phyloP scores from a whole-genome alignment of 345 rosid species.

The Trapa bicornis region DNA sequence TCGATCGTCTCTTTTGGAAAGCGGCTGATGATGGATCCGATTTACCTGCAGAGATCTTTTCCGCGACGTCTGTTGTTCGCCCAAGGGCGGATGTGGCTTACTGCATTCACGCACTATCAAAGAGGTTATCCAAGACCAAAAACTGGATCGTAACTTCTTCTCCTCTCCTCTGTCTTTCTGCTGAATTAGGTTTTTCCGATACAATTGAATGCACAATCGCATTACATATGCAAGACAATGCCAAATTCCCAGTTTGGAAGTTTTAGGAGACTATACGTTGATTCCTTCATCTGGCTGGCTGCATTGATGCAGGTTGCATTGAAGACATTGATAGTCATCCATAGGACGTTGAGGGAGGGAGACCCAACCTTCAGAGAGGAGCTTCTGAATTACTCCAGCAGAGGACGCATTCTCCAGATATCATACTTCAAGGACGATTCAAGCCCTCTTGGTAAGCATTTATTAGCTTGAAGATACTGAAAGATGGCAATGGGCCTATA shows the following conservation, averaged over 20 bases:
- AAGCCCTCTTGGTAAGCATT: constrained; percentile 57
- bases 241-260: too few relatives aligned
- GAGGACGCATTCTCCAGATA: constrained; percentile 77
- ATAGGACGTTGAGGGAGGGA: constrained; percentile 88
- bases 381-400: constrained; percentile 53
- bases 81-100: constrained; percentile 94
- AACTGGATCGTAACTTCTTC: constrained; percentile 61
- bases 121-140: constrained; percentile 70
- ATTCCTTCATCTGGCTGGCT: neutral
- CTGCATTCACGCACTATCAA: constrained; percentile 76
- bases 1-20: neutral
- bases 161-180: neutral
- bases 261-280: neutral
- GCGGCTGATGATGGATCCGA: neutral
- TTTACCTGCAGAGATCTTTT: constrained; percentile 47
- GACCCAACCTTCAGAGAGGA: constrained; percentile 92
- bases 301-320: constrained; percentile 51
- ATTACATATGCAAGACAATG: too few relatives aligned
- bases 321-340: constrained; percentile 87
- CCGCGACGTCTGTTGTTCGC: constrained; percentile 73
- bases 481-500: too few relatives aligned
- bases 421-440: constrained; percentile 94
- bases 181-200: neutral
- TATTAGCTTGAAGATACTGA: neutral
- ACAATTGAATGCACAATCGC: too few relatives aligned